Evolutionary conservation across 1,284 basidiomycete genomes (phyloP).

Genomic region (Pyrrhoderma noxium): DNA sequence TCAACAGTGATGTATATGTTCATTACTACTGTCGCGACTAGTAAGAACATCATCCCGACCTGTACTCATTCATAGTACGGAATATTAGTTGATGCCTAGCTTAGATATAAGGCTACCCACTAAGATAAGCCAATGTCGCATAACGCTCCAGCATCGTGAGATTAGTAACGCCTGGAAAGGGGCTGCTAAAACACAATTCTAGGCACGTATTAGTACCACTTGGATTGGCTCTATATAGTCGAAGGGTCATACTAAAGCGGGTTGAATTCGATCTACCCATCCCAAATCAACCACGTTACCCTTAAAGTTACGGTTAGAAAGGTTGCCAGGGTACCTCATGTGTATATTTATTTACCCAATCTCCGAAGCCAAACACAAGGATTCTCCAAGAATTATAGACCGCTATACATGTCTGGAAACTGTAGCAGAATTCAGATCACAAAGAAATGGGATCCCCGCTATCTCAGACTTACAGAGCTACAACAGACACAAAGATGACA

Average conservation of each 20-base stretch:
- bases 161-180: conserved; percentile 29
- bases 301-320: conserved; percentile 4
- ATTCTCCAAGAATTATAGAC: conserved; percentile 25
- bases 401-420: conserved; percentile 24
- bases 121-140: conserved; percentile 19
- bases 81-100: too few species aligned
- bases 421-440: conserved; percentile 3
- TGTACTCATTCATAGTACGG: too few species aligned
- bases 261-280: conserved; percentile 26
- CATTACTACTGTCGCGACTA: conserved; percentile 22
- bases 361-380: conserved; percentile 23
- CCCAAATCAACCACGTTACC: conserved; percentile 20
- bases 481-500: conserved; percentile 22
- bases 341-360: conserved; percentile 14
- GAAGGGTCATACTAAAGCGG: conserved; percentile 23
- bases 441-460: neutral
- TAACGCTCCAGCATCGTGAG: conserved; percentile 27
- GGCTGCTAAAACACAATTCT: conserved; percentile 26
- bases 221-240: neutral
- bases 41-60: conserved; percentile 20
- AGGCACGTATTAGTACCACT: neutral
- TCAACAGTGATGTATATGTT: conserved; percentile 22
- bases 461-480: conserved; percentile 22
- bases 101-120: too few species aligned
- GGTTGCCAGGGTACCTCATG: neutral